Evolutionary conservation across 2,329 filamentous ascomycete species (phyloP), one percentile per base, ranked within the genome.

Genomic region (Cladosporium sp.): DNA sequence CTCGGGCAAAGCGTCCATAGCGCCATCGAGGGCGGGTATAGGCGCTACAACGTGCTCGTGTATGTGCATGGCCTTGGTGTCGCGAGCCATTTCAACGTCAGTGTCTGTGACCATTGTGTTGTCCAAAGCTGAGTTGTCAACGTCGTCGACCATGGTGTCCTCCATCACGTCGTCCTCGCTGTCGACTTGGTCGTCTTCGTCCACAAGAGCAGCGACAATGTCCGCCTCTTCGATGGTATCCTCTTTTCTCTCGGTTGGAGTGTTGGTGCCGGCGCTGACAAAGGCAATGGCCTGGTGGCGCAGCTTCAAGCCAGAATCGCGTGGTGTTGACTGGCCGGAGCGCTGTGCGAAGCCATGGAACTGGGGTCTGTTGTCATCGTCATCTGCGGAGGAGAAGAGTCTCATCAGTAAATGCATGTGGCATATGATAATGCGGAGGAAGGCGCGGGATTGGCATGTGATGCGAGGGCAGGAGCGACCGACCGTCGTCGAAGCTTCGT

Each of bases 261-360:
- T 70, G 55, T 79, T 70, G 40, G 72, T 73, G 20, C 83, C 84
- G 36, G 83, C 84, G 67, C 83, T 85, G 60, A 88, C 79, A 67
- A 89, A 89, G 1, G 73, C 70, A 52, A 88, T 78, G 22, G 75
- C 74, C 56, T 80, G 76, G 65, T 86, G 73, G 60, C 86, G 78
- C 51, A 88, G 75, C 63, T 78, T 79, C 51, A 74, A 72, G 61
- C 78, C 76, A 3, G 76, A 70, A 58, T 77, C 76, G 71, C 78
- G 80, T 47, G 75, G 69, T 30, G 73, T 63, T 40, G 55, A 55
- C 6, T 50, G 37, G 55, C 59, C 51, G 36, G 59, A 58, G 58
- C 54, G 47, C 57, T 66, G 62, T 58, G 66, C 57, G 43, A 72
- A 71, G 58, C 69, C 70, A 56, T 61, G 62, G 61, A 72, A 72